A percentile compares a stretch with the other conserved stretches of the same genome.
Conservation (phyloP, 805 yeast species). For the Lachancea sp. region DNA sequence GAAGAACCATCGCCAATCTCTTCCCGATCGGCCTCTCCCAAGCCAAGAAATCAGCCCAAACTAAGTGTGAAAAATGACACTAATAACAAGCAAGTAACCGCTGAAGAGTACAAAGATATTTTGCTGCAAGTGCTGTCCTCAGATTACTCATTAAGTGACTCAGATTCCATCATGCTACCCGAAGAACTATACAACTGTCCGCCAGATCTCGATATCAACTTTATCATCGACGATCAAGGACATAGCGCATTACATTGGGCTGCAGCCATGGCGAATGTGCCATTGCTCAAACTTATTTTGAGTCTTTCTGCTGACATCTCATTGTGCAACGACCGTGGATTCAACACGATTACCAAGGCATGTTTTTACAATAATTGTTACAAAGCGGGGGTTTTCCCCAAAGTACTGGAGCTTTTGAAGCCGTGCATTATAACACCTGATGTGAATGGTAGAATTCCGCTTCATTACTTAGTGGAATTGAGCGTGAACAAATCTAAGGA, state of each 20-base stretch:
- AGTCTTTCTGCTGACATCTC: constrained; percentile 58
- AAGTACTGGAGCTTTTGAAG: constrained; percentile 53
- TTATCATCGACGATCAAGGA: constrained; percentile 70
- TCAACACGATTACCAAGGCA: constrained; percentile 64
- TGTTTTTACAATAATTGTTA: constrained; percentile 67
- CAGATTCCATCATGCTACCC: constrained; percentile 22
- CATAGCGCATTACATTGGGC: constrained; percentile 86
- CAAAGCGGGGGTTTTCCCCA: constrained; percentile 54
- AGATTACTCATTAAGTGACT: constrained; percentile 27
- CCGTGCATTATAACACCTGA: constrained; percentile 68
- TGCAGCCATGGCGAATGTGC: constrained; percentile 65
- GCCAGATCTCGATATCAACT: constrained; percentile 54
- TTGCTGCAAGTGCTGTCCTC: constrained; percentile 29
- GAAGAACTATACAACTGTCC: constrained; percentile 50
- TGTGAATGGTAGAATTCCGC: constrained; percentile 61
- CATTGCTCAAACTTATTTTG: constrained; percentile 48
- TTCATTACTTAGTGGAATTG: constrained; percentile 60
- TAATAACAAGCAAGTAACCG: constrained; percentile 9
- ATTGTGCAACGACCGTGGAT: constrained; percentile 47
- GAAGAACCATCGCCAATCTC: constrained; percentile 24
- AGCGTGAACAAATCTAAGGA: constrained; percentile 43
- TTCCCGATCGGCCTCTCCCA: constrained; percentile 20
- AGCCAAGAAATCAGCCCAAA: constrained; percentile 11
- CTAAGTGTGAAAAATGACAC: constrained; percentile 9
- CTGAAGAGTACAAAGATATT: constrained; percentile 26